Percentiles rank a stretch among this genome's conserved stretches.
These are phyloP conservation scores for Calycina marina DNA, from an alignment of 2,329 filamentous ascomycete genomes.

Conservation along the genomic window DNA sequence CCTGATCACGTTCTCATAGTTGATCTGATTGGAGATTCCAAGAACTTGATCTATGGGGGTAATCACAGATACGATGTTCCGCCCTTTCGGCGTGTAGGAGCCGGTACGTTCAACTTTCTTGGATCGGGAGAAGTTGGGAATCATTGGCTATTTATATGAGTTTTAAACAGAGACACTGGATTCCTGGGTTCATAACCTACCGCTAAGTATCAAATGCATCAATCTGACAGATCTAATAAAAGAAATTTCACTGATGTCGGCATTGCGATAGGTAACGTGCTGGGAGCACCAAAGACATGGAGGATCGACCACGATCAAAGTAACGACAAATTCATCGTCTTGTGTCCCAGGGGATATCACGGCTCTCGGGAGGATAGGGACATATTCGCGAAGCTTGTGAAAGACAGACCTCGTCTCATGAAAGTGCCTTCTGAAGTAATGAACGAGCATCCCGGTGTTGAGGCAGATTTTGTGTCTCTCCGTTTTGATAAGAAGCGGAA, in stretches of 20 bases:
- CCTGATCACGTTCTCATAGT: conserved; percentile 23
- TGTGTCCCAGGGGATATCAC: conserved; percentile 25
- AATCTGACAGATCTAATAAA: too few relatives aligned
- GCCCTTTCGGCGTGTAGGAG: conserved; percentile 51
- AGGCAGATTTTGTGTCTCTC: conserved; percentile 35
- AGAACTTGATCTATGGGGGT: conserved; percentile 61
- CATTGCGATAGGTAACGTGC: too few relatives aligned
- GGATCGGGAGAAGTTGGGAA: too few relatives aligned
- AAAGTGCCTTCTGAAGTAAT: conserved; percentile 24
- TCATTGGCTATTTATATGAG: too few relatives aligned
- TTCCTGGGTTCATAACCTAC: too few relatives aligned
- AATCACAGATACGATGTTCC: conserved; percentile 61
- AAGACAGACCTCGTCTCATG: conserved; percentile 26
- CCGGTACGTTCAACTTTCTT: too few relatives aligned
- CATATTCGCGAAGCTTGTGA: conserved; percentile 29
- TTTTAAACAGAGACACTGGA: too few relatives aligned
- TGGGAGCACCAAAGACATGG: conserved; percentile 47
- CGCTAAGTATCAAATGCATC: too few relatives aligned
- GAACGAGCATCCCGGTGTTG: conserved; percentile 10
- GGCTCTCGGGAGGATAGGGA: conserved; percentile 28
- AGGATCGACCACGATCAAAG: conserved; percentile 47
- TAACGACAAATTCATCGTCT: conserved; percentile 38
- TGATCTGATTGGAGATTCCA: conserved; percentile 63
- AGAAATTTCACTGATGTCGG: too few relatives aligned
- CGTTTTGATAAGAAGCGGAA: conserved; percentile 18